phyloP scores from a whole-genome alignment of 257 asterid genomes.

The Apocynum venetum region DNA sequence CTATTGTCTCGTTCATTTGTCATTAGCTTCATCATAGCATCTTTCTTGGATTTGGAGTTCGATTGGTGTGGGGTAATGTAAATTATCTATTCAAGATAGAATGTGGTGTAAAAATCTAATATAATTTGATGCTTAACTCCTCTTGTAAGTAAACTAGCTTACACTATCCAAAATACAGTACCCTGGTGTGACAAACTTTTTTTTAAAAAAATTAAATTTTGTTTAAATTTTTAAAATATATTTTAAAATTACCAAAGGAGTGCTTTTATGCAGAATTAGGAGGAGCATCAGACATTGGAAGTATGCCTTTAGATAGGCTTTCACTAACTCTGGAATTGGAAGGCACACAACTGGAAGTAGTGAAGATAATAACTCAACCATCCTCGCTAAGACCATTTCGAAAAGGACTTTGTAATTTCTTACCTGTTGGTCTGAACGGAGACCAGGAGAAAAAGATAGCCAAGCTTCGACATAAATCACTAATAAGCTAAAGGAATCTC shows the following conservation, averaged over 20 bases:
- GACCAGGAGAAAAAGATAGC: not conserved
- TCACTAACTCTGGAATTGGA: not conserved
- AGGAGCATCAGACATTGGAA: not conserved
- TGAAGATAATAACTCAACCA: not conserved
- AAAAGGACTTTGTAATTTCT: not conserved
- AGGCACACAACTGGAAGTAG: not conserved
- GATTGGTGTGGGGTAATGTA: not conserved
- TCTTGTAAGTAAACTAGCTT: not conserved
- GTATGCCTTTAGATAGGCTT: not conserved
- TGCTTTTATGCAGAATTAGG: not conserved
- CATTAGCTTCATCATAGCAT: not conserved
- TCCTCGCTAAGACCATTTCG: not conserved
- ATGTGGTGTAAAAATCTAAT: not conserved
- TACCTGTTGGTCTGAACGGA: not conserved
- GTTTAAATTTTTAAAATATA: too few relatives aligned
- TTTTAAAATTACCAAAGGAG: not conserved
- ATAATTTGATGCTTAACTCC: not conserved
- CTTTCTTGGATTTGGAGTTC: not conserved
- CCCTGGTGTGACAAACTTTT: not conserved
- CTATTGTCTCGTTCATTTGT: not conserved
- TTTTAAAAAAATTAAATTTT: too few relatives aligned
- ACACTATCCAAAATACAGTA: not conserved
- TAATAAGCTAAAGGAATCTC: not conserved
- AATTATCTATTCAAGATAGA: not conserved
- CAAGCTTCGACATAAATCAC: not conserved